Evolutionary conservation across 2,329 filamentous ascomycete species (phyloP), one percentile per base, ranked within the genome.

Genomic region (Exophiala bonariae): DNA sequence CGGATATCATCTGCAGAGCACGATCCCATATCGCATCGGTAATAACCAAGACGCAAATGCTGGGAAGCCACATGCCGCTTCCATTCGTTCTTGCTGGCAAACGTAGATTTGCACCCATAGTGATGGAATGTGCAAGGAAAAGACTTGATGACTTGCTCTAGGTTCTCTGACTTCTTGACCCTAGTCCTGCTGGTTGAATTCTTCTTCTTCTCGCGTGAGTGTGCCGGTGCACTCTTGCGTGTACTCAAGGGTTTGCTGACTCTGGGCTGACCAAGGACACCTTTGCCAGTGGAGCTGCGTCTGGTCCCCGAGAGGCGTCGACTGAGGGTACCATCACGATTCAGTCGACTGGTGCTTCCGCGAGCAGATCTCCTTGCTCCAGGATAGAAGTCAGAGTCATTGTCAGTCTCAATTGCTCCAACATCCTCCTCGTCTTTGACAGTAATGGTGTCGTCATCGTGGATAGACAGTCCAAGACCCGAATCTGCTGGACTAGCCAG

Each of bases 81-180:
- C 92, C 92, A 96, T 66, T 96, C 91, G 63, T 96, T 96, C 71
- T 95, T 96, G 57, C 79, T 84, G 3, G 79, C 77, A 61, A 96
- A 96, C 0, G 77, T 82, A 2, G 82, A 80, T 1, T 53, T 56
- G 69, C 92, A 97, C 26, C 86, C 87, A 47, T 90, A 93, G 45
- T 81, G 83, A 22, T 80, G 73, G 64, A 96, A 90, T 47, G 89
- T 82, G 66, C 92, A 97, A 18, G 77, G 74, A 61, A 92, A 93
- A 0, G 81, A 77, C 40, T 55, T 55, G 37, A 42, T 14, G 13
- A 20, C 39, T 4, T 35, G 33, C 20, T 38, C 36, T 4, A 14
- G 16, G 16, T 47, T 49, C 16, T 47, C 14, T n/a, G 38, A 35
- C 16, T 28, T 31, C 35, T 47, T 53, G 6, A 11, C 23, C n/a